These are phyloP conservation scores for Luffa acutangula DNA, from an alignment of 306 rosid species.

Conservation along the genomic window DNA sequence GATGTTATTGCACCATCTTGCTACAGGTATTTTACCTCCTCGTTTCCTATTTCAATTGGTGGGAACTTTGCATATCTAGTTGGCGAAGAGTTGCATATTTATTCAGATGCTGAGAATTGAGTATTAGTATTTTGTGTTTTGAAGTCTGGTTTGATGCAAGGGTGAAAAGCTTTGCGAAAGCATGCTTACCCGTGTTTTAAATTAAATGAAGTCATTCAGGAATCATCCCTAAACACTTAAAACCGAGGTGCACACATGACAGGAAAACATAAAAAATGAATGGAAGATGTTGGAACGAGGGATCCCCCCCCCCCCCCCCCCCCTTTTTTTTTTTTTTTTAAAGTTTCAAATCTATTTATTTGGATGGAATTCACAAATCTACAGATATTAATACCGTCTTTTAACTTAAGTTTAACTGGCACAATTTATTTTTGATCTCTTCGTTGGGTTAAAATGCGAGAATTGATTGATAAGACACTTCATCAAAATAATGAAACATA, in stretches of 20 bases:
- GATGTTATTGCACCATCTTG: conserved; percentile 99
- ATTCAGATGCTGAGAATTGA: background rate
- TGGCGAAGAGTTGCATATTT: background rate
- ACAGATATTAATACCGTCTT: too few relatives aligned
- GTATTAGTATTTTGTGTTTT: background rate
- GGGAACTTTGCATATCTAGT: background rate
- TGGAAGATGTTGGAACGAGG: too few relatives aligned
- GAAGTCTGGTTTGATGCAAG: background rate
- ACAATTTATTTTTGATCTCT: too few relatives aligned
- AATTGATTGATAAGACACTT: background rate
- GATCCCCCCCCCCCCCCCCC: too few relatives aligned
- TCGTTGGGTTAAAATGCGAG: background rate
- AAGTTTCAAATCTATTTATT: too few relatives aligned
- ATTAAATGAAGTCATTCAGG: background rate
- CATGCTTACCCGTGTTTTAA: background rate
- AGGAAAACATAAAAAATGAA: background rate
- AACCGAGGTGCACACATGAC: background rate
- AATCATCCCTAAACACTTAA: background rate
- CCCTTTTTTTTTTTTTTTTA: too few relatives aligned
- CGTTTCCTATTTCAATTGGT: background rate
- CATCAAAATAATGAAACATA: background rate
- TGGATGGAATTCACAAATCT: too few relatives aligned
- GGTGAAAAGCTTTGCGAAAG: background rate
- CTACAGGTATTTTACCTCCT: conserved; percentile 49
- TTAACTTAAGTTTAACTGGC: background rate